Percentiles rank a stretch among this genome's conserved stretches.
These are phyloP conservation scores for Simplicillium sp. DNA, from an alignment of 2,329 filamentous ascomycete species.

Conservation along the genomic window DNA sequence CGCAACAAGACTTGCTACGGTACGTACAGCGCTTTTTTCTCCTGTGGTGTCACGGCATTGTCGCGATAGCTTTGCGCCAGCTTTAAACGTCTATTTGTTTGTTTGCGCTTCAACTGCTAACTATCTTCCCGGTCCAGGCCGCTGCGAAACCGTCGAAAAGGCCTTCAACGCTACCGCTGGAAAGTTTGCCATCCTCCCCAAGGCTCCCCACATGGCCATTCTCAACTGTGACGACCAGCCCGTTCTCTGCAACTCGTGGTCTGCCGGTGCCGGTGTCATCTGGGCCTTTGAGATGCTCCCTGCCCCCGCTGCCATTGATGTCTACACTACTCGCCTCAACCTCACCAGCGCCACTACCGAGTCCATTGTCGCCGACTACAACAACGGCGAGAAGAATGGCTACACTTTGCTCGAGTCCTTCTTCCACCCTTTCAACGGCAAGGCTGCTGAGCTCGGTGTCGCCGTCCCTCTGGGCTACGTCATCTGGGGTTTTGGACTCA, in stretches of 20 bases:
- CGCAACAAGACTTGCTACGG: conserved; percentile 70
- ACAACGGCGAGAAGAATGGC: conserved; percentile 36
- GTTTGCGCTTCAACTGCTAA: background rate
- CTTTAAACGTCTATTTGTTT: background rate
- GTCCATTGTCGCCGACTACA: conserved; percentile 51
- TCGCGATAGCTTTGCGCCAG: background rate
- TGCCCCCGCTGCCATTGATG: conserved; percentile 50
- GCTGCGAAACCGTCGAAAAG: conserved; percentile 53
- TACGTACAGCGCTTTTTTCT: conserved; percentile 25
- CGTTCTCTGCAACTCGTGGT: conserved; percentile 68
- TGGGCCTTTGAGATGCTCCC: conserved; percentile 62
- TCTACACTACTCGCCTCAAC: conserved; percentile 60
- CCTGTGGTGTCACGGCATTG: background rate
- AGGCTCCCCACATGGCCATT: conserved; percentile 56
- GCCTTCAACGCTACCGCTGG: conserved; percentile 58
- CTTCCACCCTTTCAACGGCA: conserved; percentile 70
- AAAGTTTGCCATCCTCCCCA: conserved; percentile 51
- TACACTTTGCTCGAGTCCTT: conserved; percentile 46
- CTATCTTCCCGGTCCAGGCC: conserved; percentile 34
- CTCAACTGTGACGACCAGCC: conserved; percentile 68
- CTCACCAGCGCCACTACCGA: conserved; percentile 56
- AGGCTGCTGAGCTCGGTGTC: conserved; percentile 51
- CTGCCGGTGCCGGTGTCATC: conserved; percentile 51
- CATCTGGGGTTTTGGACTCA: conserved; percentile 55
- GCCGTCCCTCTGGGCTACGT: conserved; percentile 56